These are phyloP conservation scores for Xerocomus spinulosus DNA, from an alignment of 768 basidiomycete species.

Conservation along the genomic window DNA sequence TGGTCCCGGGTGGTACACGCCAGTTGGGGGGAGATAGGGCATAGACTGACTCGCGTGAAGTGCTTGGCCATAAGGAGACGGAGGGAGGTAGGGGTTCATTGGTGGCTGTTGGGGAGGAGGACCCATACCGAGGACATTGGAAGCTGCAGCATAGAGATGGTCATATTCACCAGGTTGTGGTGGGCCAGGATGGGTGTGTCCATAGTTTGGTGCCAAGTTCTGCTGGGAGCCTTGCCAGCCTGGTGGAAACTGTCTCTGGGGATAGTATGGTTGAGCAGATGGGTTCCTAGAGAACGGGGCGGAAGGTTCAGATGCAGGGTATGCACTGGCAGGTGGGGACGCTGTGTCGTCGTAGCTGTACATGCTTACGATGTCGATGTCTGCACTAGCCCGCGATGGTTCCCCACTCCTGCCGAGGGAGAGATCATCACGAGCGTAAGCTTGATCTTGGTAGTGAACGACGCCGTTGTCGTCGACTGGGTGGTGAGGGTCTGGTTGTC, in stretches of 20 bases:
- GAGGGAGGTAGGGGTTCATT: conserved; percentile 18
- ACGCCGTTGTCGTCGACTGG: conserved; percentile 32
- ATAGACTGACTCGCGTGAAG: conserved; percentile 28
- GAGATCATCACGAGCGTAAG: conserved; percentile 3
- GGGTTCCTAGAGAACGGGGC: conserved; percentile 17
- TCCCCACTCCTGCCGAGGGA: conserved; percentile 24
- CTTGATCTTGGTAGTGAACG: conserved; percentile 7
- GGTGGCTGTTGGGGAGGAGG: conserved; percentile 40
- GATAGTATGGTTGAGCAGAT: conserved; percentile 16
- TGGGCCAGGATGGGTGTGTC: conserved; percentile 14
- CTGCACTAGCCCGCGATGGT: conserved; percentile 23
- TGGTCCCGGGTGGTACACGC: conserved; percentile 21
- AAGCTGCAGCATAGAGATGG: conserved; percentile 68
- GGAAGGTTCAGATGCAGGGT: conserved; percentile 24
- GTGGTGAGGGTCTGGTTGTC: conserved; percentile 27
- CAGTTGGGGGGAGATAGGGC: conserved; percentile 31
- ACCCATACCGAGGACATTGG: conserved; percentile 74
- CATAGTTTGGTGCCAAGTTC: conserved; percentile 17
- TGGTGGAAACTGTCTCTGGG: conserved; percentile 17
- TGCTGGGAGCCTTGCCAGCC: conserved; percentile 30
- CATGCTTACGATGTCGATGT: conserved; percentile 35
- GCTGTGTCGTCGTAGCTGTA: conserved; percentile 38
- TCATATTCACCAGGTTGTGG: conserved; percentile 45
- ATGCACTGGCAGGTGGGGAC: conserved; percentile 28
- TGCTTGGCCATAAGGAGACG: conserved; percentile 22